phyloP scores from a whole-genome alignment of 139 green algal species.

The Chlamydomonas asymmetrica region DNA sequence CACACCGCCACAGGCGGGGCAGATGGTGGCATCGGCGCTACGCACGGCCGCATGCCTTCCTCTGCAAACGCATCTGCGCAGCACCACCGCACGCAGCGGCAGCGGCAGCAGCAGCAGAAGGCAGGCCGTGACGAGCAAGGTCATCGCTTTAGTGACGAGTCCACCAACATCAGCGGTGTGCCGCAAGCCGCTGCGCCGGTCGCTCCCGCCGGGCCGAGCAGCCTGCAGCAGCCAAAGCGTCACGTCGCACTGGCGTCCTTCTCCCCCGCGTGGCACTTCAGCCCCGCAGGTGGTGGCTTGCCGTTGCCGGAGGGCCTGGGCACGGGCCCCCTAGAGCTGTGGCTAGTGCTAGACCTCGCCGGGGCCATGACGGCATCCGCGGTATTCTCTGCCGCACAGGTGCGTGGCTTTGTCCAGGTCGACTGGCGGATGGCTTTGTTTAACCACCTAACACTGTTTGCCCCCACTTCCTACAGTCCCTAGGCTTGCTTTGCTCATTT shows the following conservation, averaged over 20 bases:
- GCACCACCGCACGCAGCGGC: background rate
- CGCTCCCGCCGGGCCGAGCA: background rate
- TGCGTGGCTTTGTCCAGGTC: conserved; percentile 6
- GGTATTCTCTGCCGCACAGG: background rate
- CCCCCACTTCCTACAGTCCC: background rate
- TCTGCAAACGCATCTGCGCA: background rate
- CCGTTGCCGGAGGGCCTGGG: conserved; percentile 3
- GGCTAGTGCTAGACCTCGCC: background rate
- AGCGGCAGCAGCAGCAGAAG: background rate
- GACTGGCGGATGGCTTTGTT: conserved; percentile 9
- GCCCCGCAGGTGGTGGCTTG: conserved; percentile 10
- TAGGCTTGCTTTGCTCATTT: no score
- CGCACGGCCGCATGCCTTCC: no score
- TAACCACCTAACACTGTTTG: conserved; percentile 5
- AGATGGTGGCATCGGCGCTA: background rate
- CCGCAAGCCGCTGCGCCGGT: no score
- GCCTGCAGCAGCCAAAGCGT: background rate
- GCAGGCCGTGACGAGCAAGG: no score
- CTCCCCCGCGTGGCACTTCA: conserved; percentile 12
- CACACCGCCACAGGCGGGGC: background rate
- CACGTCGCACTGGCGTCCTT: conserved; percentile 14
- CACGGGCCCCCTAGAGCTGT: conserved; percentile 9
- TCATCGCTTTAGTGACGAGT: no score
- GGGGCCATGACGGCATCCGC: background rate
- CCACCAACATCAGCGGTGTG: background rate